Base-by-base conservation (phyloP, 495 filamentous ascomycete species). In the Penicillium odoratum region DNA sequence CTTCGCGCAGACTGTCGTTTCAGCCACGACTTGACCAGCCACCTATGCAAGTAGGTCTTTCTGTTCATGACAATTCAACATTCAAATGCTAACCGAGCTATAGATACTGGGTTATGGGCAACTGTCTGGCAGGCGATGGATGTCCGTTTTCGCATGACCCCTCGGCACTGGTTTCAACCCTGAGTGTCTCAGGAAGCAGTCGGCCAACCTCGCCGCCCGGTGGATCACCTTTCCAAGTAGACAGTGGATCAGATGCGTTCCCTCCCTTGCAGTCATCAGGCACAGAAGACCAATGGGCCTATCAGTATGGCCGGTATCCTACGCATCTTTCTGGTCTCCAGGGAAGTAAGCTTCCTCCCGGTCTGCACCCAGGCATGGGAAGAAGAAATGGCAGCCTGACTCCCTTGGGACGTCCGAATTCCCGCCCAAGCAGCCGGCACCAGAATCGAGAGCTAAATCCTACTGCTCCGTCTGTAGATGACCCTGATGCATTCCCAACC, bases 71-170 rank as follows among this genome's bases (percentile, higher is more conserved):
- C 3, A 30, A 16, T 31, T 21, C 15, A 30, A 31, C 26, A 11
- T 34, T 33, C 6, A 21, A 34, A 30, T 15, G 31, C 53, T 60
- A 59, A 66, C 44, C 36, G 34, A 33, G 11, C 8, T 30, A 10
- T 62, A 96, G 91, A 71, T 97, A 97, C 65, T 99, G 93, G 92
- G 82, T 98, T 40, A 92, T 89, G 79, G 95, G 95, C 9, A 97
- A 93, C 64, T 99, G 95, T 69, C 82, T 99, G 44, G 95, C 95
- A 29, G 94, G 94, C 42, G 86, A 91, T 56, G 91, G 91, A 11
- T 99, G 95, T 73, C 88, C 96, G 56, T 99, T 99, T 78, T 97
- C 93, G 10, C 95, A 99, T 69, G 95, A 99, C 63, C 95, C 95
- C 9, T 85, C 92, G 5, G 81, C 87, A 58, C 80, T 91, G n/a